Evolutionary conservation across 306 rosid genomes (phyloP).

Genomic region (Lotus japonicus): DNA sequence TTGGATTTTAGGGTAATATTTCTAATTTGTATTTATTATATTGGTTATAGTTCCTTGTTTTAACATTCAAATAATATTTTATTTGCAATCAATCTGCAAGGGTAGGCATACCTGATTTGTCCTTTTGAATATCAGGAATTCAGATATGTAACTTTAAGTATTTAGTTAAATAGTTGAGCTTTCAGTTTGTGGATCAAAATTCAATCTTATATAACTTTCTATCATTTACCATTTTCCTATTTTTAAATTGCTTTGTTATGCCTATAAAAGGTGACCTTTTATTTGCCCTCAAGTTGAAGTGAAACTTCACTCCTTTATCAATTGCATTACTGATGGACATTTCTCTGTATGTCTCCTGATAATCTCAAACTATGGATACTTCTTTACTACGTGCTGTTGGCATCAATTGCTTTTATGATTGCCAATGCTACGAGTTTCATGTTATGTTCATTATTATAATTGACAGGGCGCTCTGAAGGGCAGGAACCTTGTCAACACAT

Average conservation of each 20-base stretch:
- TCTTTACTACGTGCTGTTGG: conserved; percentile 2
- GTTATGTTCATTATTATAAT: conserved; percentile 17
- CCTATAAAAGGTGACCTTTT: background rate
- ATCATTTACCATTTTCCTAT: background rate
- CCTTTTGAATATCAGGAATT: conserved; percentile 7
- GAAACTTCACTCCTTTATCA: background rate
- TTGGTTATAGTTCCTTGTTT: background rate
- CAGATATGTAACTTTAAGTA: background rate
- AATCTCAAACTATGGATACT: background rate
- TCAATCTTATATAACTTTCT: background rate
- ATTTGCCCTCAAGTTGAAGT: too few species aligned
- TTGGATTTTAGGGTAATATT: conserved; percentile 64
- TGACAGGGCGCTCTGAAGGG: conserved; percentile 63
- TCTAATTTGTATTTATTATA: conserved; percentile 5
- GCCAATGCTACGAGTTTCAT: too few species aligned
- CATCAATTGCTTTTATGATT: background rate
- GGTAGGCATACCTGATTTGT: background rate
- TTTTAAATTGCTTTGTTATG: background rate
- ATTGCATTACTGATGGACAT: background rate
- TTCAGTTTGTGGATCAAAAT: background rate
- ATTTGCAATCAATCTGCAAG: background rate
- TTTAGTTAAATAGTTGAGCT: background rate
- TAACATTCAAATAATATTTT: background rate
- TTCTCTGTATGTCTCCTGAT: background rate
- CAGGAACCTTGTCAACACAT: conserved; percentile 42